phyloP scores from a whole-genome alignment of 768 basidiomycete genomes.

The Neoboletus brunneissimus region DNA sequence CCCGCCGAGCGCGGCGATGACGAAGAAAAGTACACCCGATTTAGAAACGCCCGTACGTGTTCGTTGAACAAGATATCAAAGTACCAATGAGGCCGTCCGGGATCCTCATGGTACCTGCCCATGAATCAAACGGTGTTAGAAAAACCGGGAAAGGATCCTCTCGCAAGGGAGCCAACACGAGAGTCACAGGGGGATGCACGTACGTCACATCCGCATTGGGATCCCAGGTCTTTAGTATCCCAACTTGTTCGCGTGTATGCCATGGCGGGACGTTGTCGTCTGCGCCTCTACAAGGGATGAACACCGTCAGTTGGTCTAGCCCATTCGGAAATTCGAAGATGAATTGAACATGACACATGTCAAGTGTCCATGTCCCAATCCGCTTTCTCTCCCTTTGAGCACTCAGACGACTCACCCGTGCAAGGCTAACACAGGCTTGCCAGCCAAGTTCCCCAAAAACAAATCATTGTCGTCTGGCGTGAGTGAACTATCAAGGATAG shows the following conservation, averaged over 20 bases:
- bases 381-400: not conserved
- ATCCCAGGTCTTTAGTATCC: constrained; percentile 57
- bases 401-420: constrained; percentile 60
- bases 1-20: not conserved
- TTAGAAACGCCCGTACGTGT: constrained; percentile 56
- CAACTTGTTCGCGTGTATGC: constrained; percentile 70
- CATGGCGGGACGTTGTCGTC: constrained; percentile 89
- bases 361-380: not conserved
- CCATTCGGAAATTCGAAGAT: not conserved
- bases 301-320: not conserved
- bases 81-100: constrained; percentile 70
- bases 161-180: not conserved
- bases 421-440: constrained; percentile 68
- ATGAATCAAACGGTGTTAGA: not conserved
- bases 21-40: constrained; percentile 26
- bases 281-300: constrained; percentile 46
- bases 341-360: not conserved
- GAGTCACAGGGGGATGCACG: constrained; percentile 15
- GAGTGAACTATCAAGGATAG: constrained; percentile 70
- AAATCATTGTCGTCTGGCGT: constrained; percentile 87
- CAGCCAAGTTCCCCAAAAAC: constrained; percentile 73
- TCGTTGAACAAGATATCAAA: constrained; percentile 52
- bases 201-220: constrained; percentile 52
- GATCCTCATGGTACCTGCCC: constrained; percentile 61
- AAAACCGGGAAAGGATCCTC: not conserved